Evolutionary conservation across 495 filamentous ascomycete genomes (phyloP), one percentile per base, ranked within the genome.

Genomic region (Penicillium mononematosum): DNA sequence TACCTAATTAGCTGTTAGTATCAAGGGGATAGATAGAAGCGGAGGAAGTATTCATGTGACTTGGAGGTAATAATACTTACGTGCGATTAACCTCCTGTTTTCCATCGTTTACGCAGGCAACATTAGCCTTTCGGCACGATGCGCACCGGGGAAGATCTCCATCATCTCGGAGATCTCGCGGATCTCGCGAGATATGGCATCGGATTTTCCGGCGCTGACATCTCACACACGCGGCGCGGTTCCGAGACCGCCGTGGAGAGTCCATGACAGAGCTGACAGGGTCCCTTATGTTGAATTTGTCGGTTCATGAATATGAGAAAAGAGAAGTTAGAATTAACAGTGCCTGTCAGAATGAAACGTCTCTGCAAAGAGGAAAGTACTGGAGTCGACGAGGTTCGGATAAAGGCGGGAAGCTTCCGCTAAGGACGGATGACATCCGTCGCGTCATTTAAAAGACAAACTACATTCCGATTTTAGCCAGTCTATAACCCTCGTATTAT

Each of bases 31-130:
- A 24, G 20, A 19, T 44, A 22, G 47, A 41, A 47, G 9, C 17
- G 12, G 5, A 27, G 24, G 9, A 8, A 31, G n/a, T 14, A 50
- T 22, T 20, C 3, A 22, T n/a, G 41, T 8, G 17, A 8, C n/a
- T 22, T 11, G 17, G 1, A 16, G 16, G 8, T 16, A 5, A 63
- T 25, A 12, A 29, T 20, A 52, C 49, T 4, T 41, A 72, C 71
- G 69, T 64, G 34, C 70, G 66, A 46, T 70, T 72, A 16, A 76
- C 73, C 24, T 75, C 67, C 48, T 73, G 71, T 50, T 68, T 77
- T 5, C 74, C 76, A 53, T 76, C 75, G 59, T 73, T 75, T 24
- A 76, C 58, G 55, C 76, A 79, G 17, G 65, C 39, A 9, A 71
- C 62, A 43, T 69, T 69, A 1, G 68, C 70, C 53, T 75, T 79